A percentile compares a stretch with the other conserved stretches of the same genome.
These are phyloP conservation scores for Micractinium conductrix DNA, from an alignment of 139 green algal species.

Conservation along the genomic window DNA sequence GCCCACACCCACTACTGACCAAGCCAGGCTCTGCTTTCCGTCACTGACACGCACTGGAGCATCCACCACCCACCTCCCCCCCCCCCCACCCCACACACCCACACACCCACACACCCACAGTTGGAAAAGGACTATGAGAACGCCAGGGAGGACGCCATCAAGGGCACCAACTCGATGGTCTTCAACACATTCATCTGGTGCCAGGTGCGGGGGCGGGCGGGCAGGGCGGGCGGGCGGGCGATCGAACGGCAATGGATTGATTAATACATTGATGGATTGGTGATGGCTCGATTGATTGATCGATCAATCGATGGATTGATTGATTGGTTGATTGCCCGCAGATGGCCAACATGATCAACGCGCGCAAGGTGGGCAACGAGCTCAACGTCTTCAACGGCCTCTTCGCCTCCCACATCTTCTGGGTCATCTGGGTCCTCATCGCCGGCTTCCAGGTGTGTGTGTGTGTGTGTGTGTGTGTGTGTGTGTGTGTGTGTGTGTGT, in stretches of 20 bases:
- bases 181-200: conserved; percentile 98
- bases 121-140: conserved; percentile 34
- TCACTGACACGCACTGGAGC: too few species aligned
- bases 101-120: neutral
- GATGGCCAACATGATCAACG: conserved; percentile 91
- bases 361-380: conserved; percentile 88
- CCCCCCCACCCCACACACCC: too few species aligned
- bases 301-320: too few species aligned
- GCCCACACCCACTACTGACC: too few species aligned
- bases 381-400: conserved; percentile 87
- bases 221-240: too few species aligned
- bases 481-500: neutral
- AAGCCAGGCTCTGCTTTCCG: too few species aligned
- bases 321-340: too few species aligned
- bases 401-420: conserved; percentile 72
- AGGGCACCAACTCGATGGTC: conserved; percentile 76
- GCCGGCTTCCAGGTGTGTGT: conserved; percentile 65
- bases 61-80: neutral
- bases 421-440: conserved; percentile 74
- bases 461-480: neutral
- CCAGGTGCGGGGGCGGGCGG: too few species aligned
- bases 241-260: too few species aligned
- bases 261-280: too few species aligned
- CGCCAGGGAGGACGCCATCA: conserved; percentile 34
- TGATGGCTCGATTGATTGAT: too few species aligned